Evolutionary conservation across 1,284 basidiomycete genomes (phyloP).

Genomic region (Sanghuangporus sanghuang): DNA sequence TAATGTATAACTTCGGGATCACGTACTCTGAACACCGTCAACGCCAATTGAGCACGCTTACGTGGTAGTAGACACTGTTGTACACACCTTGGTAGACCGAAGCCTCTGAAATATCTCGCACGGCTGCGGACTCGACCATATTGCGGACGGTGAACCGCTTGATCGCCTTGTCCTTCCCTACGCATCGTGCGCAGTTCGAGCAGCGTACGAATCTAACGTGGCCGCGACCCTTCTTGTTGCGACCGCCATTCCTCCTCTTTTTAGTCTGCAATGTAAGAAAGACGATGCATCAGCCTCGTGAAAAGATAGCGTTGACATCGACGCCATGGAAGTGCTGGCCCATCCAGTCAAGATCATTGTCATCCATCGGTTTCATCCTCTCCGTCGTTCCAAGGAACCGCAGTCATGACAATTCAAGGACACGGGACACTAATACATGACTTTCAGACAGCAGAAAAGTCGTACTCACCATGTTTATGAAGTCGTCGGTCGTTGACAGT

Average conservation of each 20-base stretch:
- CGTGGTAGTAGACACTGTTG: background rate
- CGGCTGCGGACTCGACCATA: conserved; percentile 99
- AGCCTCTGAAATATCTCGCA: conserved; percentile 96
- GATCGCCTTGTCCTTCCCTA: conserved; percentile 99
- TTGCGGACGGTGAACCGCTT: conserved; percentile 99
- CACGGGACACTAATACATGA: background rate
- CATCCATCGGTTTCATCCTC: background rate
- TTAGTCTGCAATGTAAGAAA: conserved; percentile 72
- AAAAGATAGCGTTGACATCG: background rate
- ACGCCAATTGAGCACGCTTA: conserved; percentile 5
- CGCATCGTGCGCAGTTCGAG: conserved; percentile 96
- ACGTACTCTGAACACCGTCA: conserved; percentile 70
- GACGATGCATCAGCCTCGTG: background rate
- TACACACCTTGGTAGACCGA: conserved; percentile 86
- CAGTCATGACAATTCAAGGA: background rate
- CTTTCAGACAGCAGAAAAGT: background rate
- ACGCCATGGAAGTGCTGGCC: background rate
- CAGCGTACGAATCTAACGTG: conserved; percentile 93
- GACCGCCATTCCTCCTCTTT: conserved; percentile 98
- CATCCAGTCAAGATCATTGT: background rate
- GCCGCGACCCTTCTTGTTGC: conserved; percentile 98
- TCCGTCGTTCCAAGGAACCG: background rate
- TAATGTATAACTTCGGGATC: conserved; percentile 98
- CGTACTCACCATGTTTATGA: conserved; percentile 6
- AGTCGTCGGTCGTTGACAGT: background rate